A percentile compares a stretch with the other conserved stretches of the same genome.
These are phyloP conservation scores for Cryptococcus sp. DNA, from an alignment of 1,284 basidiomycete species.

Conservation along the genomic window DNA sequence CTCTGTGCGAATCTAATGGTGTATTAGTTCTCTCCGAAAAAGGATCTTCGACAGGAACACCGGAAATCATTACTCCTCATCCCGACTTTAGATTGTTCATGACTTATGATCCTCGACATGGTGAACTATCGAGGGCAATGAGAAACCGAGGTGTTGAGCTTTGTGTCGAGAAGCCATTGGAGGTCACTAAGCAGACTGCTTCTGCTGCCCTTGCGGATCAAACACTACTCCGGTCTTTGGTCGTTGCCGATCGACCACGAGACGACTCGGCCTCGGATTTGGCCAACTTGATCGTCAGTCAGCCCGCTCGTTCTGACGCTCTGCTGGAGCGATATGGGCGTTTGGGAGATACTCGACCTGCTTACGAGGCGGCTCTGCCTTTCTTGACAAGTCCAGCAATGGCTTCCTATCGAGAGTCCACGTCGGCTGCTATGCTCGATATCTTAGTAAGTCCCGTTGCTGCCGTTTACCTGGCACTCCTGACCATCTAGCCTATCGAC, in stretches of 20 bases:
- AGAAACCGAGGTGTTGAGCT: constrained; percentile 95
- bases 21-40: constrained; percentile 80
- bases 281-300: neutral
- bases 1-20: constrained; percentile 85
- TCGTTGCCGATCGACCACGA: neutral
- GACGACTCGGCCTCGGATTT: neutral
- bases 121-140: constrained; percentile 97
- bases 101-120: constrained; percentile 83
- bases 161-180: constrained; percentile 26
- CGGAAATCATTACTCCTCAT: constrained; percentile 76
- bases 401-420: too few relatives aligned
- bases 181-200: neutral
- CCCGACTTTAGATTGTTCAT: constrained; percentile 89
- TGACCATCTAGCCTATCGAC: constrained; percentile 25
- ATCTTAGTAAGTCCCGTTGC: too few relatives aligned
- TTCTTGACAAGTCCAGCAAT: too few relatives aligned
- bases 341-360: too few relatives aligned
- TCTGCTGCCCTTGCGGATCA: constrained; percentile 11
- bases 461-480: too few relatives aligned
- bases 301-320: neutral
- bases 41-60: constrained; percentile 72
- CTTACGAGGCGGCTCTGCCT: too few relatives aligned
- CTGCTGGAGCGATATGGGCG: constrained; percentile 8
- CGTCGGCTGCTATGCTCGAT: too few relatives aligned
- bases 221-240: constrained; percentile 7